Base-by-base conservation (phyloP, 306 rosid genomes). In the Quercus robur region DNA sequence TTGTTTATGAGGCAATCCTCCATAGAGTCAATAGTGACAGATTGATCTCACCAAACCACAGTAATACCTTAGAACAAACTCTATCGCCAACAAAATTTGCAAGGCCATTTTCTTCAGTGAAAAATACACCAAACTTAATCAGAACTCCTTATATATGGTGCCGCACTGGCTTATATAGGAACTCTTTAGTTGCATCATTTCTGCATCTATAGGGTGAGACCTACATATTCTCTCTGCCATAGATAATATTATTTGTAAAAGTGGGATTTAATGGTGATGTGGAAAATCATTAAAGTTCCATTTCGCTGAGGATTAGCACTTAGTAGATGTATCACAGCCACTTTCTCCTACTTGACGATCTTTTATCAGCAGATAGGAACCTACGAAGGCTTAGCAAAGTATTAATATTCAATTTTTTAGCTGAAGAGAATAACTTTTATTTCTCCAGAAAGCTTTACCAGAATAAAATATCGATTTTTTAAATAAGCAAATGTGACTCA, bases 321-420 rank as follows among this genome's bases (percentile, higher is more conserved):
- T 33, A 33, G 6, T 20, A 28, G 35, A 52, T 56, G 80, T 49
- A 46, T 75, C 78, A 88, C 58, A 80, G 76, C 91, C 89, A 83
- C 52, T 88, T 88, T 81, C 86, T 88, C 91, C 91, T 78, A 69
- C 80, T 85, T 51, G 77, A 75, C 14, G 87, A 49, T 77, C 84
- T 71, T 78, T 73, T 88, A 63, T 85, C 87, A 15, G 86, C 85
- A 4, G 89, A 85, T 21, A 80, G 38, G 71, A 81, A 73, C 81
- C 91, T 83, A 8, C 89, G 91, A 78, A 88, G 84, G 83, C 91
- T 88, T 69, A 85, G 75, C 76, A 88, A 75, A 81, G 89, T 88
- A 51, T 88, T 88, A 66, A 88, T 89, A 77, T 87, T 33, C 25
- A 23, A 2, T 3, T 21, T 21, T 21, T 20, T 5, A 21, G 66